A percentile compares a stretch with the other conserved stretches of the same genome.
These are phyloP conservation scores for Pyrrhoderma lamaoense DNA, from an alignment of 1,284 basidiomycete genomes.

Conservation along the genomic window DNA sequence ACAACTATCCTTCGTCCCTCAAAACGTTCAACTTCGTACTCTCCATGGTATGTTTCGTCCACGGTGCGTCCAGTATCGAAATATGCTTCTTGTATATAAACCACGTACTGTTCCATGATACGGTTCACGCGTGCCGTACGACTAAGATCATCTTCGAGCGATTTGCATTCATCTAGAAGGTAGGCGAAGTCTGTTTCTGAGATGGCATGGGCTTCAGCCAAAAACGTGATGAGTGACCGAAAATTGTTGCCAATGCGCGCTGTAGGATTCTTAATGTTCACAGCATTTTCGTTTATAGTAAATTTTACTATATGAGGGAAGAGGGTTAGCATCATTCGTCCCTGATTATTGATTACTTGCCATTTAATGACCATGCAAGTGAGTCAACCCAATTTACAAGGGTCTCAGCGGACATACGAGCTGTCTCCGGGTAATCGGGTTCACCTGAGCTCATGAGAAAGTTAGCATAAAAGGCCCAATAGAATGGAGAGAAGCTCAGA, in stretches of 20 bases:
- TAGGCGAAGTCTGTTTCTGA: constrained; percentile 8
- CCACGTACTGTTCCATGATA: constrained; percentile 18
- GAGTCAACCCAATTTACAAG: constrained; percentile 17
- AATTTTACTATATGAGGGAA: constrained; percentile 12
- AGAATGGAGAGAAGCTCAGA: not conserved
- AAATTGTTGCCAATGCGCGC: constrained; percentile 15
- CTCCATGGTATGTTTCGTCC: constrained; percentile 18
- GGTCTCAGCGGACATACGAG: constrained; percentile 16
- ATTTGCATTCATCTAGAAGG: constrained; percentile 12
- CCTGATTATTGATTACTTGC: not conserved
- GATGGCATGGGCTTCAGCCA: constrained; percentile 6
- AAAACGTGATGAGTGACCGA: constrained; percentile 14
- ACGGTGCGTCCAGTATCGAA: constrained; percentile 17
- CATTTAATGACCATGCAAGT: constrained; percentile 18
- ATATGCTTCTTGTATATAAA: constrained; percentile 18
- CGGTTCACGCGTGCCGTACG: constrained; percentile 18
- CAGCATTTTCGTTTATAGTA: constrained; percentile 15
- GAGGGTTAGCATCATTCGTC: not conserved
- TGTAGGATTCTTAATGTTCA: constrained; percentile 11
- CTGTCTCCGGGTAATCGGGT: constrained; percentile 18
- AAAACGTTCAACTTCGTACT: constrained; percentile 17
- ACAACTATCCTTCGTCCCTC: constrained; percentile 11
- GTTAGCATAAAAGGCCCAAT: not conserved
- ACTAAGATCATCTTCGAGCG: constrained; percentile 14
- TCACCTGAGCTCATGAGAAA: constrained; percentile 6